These are phyloP conservation scores for Colletotrichum falcatum DNA, from an alignment of 2,329 filamentous ascomycete species.

Conservation along the genomic window DNA sequence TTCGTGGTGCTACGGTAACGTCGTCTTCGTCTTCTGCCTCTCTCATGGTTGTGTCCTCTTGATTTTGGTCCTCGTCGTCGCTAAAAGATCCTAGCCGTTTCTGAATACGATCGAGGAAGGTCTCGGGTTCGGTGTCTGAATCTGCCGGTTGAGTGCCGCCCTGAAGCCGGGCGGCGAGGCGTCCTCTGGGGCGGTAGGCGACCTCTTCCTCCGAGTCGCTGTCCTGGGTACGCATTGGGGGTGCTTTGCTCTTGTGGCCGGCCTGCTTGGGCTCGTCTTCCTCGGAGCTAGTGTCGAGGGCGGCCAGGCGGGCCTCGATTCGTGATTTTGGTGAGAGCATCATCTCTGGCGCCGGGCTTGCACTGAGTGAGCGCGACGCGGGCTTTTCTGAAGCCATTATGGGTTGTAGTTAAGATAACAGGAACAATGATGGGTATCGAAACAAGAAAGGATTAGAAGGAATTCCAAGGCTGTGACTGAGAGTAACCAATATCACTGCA, in stretches of 20 bases:
- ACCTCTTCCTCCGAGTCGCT: slow-evolving; percentile 47
- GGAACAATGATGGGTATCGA: slow-evolving; percentile 26
- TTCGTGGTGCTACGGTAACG: slow-evolving; percentile 55
- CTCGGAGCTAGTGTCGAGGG: slow-evolving; percentile 63
- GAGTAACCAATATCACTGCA: slow-evolving; percentile 11
- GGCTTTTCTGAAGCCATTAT: slow-evolving; percentile 63
- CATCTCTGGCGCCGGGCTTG: slow-evolving; percentile 55
- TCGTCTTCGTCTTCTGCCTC: slow-evolving; percentile 55
- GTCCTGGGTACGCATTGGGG: slow-evolving; percentile 9
- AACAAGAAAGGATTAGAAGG: slow-evolving; percentile 22
- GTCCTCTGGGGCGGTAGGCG: slow-evolving; percentile 66
- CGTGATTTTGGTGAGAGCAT: slow-evolving; percentile 67
- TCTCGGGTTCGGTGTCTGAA: slow-evolving; percentile 46
- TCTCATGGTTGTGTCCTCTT: slow-evolving; percentile 46
- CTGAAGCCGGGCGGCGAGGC: slow-evolving; percentile 74
- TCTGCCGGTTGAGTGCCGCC: slow-evolving; percentile 46
- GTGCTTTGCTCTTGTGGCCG: slow-evolving; percentile 18
- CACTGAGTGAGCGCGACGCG: slow-evolving; percentile 58
- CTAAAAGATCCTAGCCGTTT: slow-evolving; percentile 54
- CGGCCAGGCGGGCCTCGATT: slow-evolving; percentile 64
- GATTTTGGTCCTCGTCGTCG: slow-evolving; percentile 46
- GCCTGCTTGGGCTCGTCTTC: slow-evolving; percentile 38
- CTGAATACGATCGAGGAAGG: slow-evolving; percentile 57
- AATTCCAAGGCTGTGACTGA: slow-evolving; percentile 1
- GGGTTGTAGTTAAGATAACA: slow-evolving; percentile 11